These are phyloP conservation scores for Ambrosia artemisiifolia DNA, from an alignment of 129 eudicot species.

Conservation along the genomic window DNA sequence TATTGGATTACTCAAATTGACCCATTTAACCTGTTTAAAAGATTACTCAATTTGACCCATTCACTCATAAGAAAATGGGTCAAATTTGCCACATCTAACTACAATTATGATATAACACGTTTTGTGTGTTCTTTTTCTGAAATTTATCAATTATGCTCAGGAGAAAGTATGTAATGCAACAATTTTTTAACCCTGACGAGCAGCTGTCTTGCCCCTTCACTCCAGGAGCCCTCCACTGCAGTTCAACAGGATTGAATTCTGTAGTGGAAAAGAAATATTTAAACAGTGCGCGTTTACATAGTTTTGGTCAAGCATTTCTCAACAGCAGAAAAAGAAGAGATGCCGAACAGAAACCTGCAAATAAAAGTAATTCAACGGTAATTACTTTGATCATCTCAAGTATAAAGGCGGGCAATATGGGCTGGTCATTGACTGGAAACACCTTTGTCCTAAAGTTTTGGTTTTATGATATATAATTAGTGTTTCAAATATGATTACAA, in stretches of 20 bases:
- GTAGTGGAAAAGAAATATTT: constrained; percentile 49
- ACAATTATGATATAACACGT: neutral
- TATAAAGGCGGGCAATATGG: neutral
- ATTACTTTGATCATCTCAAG: constrained; percentile 8
- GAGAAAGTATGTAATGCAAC: constrained; percentile 77
- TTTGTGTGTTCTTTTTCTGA: neutral
- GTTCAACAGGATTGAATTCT: constrained; percentile 31
- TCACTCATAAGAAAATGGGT: neutral
- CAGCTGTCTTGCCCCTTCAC: constrained; percentile 50
- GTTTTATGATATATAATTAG: neutral
- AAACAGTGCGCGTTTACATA: constrained; percentile 41
- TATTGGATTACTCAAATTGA: neutral
- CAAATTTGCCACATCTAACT: neutral
- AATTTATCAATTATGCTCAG: constrained; percentile 32
- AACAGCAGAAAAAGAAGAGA: constrained; percentile 68
- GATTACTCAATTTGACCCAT: neutral
- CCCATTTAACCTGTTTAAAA: neutral
- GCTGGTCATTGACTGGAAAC: neutral
- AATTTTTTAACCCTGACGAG: constrained; percentile 50
- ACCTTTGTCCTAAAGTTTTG: neutral
- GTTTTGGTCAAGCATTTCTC: constrained; percentile 61
- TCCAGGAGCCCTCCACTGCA: constrained; percentile 48
- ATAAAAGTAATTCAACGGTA: constrained; percentile 69
- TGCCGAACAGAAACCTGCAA: constrained; percentile 44
- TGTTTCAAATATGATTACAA: neutral